Evolutionary conservation across 768 basidiomycete species (phyloP).

Genomic region (Lepiota subincarnata): DNA sequence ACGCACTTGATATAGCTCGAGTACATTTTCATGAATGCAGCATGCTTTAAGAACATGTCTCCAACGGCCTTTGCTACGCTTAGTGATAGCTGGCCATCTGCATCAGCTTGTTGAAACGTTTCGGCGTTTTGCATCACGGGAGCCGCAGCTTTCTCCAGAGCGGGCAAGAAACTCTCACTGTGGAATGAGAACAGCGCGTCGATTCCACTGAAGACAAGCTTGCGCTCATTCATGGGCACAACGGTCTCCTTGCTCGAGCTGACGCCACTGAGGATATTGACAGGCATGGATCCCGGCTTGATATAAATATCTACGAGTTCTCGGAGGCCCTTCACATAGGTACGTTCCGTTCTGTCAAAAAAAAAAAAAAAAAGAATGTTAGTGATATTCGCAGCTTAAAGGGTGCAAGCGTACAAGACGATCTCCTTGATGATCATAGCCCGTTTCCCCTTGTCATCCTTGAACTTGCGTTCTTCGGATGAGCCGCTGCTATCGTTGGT

Average conservation of each 20-base stretch:
- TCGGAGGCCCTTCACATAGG: conserved; percentile 90
- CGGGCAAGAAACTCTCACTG: conserved; percentile 87
- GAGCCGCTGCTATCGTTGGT: conserved; percentile 74
- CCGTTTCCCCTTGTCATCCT: conserved; percentile 86
- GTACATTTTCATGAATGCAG: conserved; percentile 99
- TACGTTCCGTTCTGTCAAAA: conserved; percentile 76
- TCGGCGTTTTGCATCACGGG: conserved; percentile 53
- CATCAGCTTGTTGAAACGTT: conserved; percentile 49
- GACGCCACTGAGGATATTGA: conserved; percentile 66
- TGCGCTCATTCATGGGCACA: conserved; percentile 81
- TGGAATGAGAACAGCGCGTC: conserved; percentile 92
- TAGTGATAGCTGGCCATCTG: conserved; percentile 69
- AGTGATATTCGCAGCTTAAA: conserved; percentile 5
- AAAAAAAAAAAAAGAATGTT: conserved; percentile 13
- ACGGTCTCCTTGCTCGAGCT: conserved; percentile 78
- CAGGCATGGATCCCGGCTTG: conserved; percentile 70
- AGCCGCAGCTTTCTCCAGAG: conserved; percentile 73
- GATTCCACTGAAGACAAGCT: conserved; percentile 87
- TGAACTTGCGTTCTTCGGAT: conserved; percentile 80
- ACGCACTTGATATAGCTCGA: conserved; percentile 92
- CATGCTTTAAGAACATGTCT: conserved; percentile 87
- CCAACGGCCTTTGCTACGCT: conserved; percentile 79
- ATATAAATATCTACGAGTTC: conserved; percentile 96
- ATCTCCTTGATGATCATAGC: conserved; percentile 87
- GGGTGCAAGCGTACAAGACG: conserved; percentile 56